phyloP scores from a whole-genome alignment of 208 protist species.

The Vickermania spadyakhi region DNA sequence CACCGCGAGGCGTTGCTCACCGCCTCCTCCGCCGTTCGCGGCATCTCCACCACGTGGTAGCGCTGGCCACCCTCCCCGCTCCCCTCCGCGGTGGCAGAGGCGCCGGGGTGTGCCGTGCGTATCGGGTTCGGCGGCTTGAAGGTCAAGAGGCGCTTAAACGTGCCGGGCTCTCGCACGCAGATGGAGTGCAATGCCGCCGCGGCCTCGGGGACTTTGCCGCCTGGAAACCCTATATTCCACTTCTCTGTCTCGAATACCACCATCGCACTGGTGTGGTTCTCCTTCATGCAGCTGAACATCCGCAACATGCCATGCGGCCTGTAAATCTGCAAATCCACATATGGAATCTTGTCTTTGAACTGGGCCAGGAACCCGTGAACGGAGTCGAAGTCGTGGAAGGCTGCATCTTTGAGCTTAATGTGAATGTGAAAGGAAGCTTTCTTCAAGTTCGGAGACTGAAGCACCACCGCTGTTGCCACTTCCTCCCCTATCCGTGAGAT shows the following conservation, averaged over 20 bases:
- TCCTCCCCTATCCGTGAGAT: constrained; percentile 65
- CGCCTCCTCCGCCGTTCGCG: constrained; percentile 59
- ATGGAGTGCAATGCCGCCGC: constrained; percentile 69
- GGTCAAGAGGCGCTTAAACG: constrained; percentile 50
- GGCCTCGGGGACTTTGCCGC: constrained; percentile 50
- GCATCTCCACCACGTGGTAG: constrained; percentile 34
- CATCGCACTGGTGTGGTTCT: constrained; percentile 85
- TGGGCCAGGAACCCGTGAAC: constrained; percentile 63
- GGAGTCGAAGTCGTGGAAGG: constrained; percentile 78
- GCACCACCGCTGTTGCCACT: constrained; percentile 69
- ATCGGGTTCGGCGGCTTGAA: constrained; percentile 40
- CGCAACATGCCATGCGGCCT: constrained; percentile 78
- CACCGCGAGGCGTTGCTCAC: constrained; percentile 52
- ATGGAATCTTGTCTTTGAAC: constrained; percentile 64
- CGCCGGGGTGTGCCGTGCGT: constrained; percentile 2
- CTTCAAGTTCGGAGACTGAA: constrained; percentile 86
- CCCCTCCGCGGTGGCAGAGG: background rate
- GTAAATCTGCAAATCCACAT: constrained; percentile 80
- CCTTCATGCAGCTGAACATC: constrained; percentile 84
- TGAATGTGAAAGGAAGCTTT: constrained; percentile 86
- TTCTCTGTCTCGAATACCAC: constrained; percentile 54
- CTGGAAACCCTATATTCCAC: constrained; percentile 73
- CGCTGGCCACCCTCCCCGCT: background rate
- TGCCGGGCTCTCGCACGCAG: constrained; percentile 51
- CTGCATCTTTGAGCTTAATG: constrained; percentile 75